phyloP scores from a whole-genome alignment of 495 filamentous ascomycete species.

The Neurospora africana region DNA sequence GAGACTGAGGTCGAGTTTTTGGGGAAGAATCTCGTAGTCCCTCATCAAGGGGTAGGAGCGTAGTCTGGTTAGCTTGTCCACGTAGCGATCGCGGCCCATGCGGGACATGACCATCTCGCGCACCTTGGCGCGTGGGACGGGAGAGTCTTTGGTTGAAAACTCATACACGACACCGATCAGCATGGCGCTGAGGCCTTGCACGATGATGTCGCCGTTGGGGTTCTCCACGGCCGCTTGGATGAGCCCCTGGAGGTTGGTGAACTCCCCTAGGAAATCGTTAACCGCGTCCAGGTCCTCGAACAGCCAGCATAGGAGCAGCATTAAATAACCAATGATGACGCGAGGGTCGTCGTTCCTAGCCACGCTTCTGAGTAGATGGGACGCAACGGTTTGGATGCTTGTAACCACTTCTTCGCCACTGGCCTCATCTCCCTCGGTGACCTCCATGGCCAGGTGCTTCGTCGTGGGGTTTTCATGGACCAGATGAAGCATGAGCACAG shows the following conservation, averaged over 20 bases:
- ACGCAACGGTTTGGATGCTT: slow-evolving; percentile 76
- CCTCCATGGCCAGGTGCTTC: slow-evolving; percentile 67
- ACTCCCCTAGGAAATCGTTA: slow-evolving; percentile 90
- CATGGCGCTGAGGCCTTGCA: slow-evolving; percentile 73
- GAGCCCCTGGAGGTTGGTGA: slow-evolving; percentile 80
- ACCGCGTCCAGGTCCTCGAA: slow-evolving; percentile 88
- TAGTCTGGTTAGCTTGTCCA: slow-evolving; percentile 71
- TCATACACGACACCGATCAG: slow-evolving; percentile 88
- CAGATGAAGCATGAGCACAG: slow-evolving; percentile 83
- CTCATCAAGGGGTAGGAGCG: slow-evolving; percentile 73
- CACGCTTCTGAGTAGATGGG: slow-evolving; percentile 62
- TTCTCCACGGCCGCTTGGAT: slow-evolving; percentile 51
- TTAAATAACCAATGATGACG: slow-evolving; percentile 75
- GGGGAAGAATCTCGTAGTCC: slow-evolving; percentile 81
- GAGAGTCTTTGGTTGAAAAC: slow-evolving; percentile 94
- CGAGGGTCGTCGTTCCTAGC: slow-evolving; percentile 70
- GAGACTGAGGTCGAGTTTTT: slow-evolving; percentile 46
- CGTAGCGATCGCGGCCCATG: slow-evolving; percentile 79
- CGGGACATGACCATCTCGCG: slow-evolving; percentile 69
- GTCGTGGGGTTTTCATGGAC: slow-evolving; percentile 70
- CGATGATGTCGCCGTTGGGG: slow-evolving; percentile 52
- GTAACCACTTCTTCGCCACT: slow-evolving; percentile 93
- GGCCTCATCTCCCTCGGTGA: slow-evolving; percentile 82
- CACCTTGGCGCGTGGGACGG: slow-evolving; percentile 71
- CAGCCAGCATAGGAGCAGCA: slow-evolving; percentile 86